Evolutionary conservation across 148 eudicot genomes (phyloP).

Genomic region (Chenopodium album): DNA sequence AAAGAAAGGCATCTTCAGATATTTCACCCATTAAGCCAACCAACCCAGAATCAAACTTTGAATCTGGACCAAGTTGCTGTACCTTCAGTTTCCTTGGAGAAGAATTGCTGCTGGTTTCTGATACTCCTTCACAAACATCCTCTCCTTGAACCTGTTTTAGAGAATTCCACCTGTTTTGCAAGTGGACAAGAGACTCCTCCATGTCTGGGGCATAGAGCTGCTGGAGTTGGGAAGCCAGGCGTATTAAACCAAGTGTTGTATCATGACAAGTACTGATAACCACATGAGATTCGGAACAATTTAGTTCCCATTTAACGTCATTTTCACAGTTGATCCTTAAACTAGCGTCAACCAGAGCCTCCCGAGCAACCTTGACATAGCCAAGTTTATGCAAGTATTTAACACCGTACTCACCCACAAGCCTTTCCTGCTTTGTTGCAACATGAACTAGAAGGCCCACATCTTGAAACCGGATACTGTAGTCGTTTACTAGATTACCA

Average conservation of each 20-base stretch:
- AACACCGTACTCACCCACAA: conserved; percentile 45
- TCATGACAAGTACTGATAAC: conserved; percentile 83
- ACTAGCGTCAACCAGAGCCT: conserved; percentile 54
- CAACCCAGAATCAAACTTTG: conserved; percentile 31
- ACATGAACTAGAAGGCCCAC: conserved; percentile 71
- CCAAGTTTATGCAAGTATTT: conserved; percentile 55
- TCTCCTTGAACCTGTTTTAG: conserved; percentile 49
- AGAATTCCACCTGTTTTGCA: conserved; percentile 88
- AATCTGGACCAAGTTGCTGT: conserved; percentile 39
- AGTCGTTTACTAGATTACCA: conserved; percentile 41
- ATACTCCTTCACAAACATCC: conserved; percentile 28
- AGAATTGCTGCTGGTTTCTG: conserved; percentile 25
- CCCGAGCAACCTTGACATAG: conserved; percentile 80
- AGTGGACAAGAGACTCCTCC: conserved; percentile 73
- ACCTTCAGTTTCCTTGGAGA: conserved; percentile 40
- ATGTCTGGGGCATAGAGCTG: conserved; percentile 89
- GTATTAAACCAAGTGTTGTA: conserved; percentile 64
- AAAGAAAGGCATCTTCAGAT: conserved; percentile 76
- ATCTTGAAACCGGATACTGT: conserved; percentile 63
- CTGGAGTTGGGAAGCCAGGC: conserved; percentile 77
- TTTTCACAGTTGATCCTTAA: conserved; percentile 49
- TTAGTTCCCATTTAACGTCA: conserved; percentile 68
- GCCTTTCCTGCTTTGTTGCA: conserved; percentile 33
- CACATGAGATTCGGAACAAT: conserved; percentile 63
- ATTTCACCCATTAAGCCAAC: conserved; percentile 72